A percentile compares a stretch with the other conserved stretches of the same genome.
Conservation (phyloP, 805 yeast species). For the Ogataea saltuana region DNA sequence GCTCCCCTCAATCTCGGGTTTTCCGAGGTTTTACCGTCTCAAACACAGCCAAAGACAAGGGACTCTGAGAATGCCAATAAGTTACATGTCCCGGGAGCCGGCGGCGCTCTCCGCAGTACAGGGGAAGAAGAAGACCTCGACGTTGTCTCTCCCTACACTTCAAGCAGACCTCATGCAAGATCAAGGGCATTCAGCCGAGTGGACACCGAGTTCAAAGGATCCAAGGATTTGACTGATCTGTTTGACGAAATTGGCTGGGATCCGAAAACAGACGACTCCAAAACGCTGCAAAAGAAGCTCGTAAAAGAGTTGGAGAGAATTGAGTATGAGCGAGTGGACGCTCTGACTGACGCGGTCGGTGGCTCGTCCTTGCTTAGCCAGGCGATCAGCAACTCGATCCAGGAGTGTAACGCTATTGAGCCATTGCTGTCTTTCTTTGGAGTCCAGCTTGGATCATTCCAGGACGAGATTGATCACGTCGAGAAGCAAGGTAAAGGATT, state of each 20-base stretch:
- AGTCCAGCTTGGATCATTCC: constrained; percentile 62
- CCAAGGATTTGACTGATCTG: constrained; percentile 55
- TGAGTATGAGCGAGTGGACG: constrained; percentile 62
- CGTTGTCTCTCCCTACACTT: not conserved
- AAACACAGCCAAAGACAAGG: not conserved
- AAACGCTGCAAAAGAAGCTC: constrained; percentile 56
- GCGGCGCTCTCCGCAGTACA: too few relatives aligned
- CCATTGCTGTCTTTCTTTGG: constrained; percentile 56
- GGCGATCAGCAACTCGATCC: constrained; percentile 44
- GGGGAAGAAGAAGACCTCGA: constrained; percentile 8
- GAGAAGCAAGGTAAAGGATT: constrained; percentile 78
- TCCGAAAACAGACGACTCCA: constrained; percentile 58
- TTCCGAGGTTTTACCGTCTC: not conserved
- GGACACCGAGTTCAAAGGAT: constrained; percentile 21
- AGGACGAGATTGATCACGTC: constrained; percentile 66
- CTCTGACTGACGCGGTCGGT: constrained; percentile 43
- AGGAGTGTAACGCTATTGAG: constrained; percentile 56
- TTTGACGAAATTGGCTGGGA: constrained; percentile 81
- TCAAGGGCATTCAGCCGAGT: constrained; percentile 35
- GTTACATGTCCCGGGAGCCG: too few relatives aligned
- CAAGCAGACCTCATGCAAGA: constrained; percentile 26
- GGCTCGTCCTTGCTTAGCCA: constrained; percentile 44
- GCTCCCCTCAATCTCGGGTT: constrained; percentile 26
- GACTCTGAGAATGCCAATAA: too few relatives aligned
- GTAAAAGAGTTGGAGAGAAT: constrained; percentile 58